A percentile compares a stretch with the other conserved stretches of the same genome.
phyloP scores from a whole-genome alignment of 2,329 filamentous ascomycete species.

The Hawksworthiomyces lignivorus region DNA sequence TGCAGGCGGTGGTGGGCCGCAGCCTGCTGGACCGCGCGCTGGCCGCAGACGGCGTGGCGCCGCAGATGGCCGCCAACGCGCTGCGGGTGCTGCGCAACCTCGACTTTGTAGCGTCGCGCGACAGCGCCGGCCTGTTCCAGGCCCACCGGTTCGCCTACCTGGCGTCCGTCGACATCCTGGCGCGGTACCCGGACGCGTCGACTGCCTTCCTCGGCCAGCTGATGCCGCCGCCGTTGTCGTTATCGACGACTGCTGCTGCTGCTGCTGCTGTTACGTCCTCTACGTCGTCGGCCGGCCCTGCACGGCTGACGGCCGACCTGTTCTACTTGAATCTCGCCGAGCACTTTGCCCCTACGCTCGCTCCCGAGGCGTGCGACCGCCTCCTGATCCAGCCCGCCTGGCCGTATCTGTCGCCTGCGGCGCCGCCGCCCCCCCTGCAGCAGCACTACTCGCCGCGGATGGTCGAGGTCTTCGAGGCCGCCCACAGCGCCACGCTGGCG shows the following conservation, averaged over 20 bases:
- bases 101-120: constrained; percentile 71
- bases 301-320: constrained; percentile 59
- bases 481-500: constrained; percentile 74
- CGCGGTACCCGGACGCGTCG: constrained; percentile 58
- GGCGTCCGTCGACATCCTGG: constrained; percentile 72
- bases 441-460: constrained; percentile 36
- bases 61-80: constrained; percentile 60
- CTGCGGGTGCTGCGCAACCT: constrained; percentile 69
- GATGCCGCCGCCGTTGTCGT: constrained; percentile 39
- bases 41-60: constrained; percentile 40
- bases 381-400: constrained; percentile 67
- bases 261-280: not conserved
- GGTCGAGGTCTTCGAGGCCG: constrained; percentile 70
- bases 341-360: constrained; percentile 66
- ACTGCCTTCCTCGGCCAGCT: constrained; percentile 61
- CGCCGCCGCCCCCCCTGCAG: constrained; percentile 7
- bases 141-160: constrained; percentile 80
- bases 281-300: constrained; percentile 43
- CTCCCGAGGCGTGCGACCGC: constrained; percentile 59
- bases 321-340: constrained; percentile 85
- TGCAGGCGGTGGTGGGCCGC: constrained; percentile 67
- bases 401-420: constrained; percentile 55
- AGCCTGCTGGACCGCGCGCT: constrained; percentile 44
- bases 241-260: constrained; percentile 28
- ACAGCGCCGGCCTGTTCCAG: constrained; percentile 67